These are phyloP conservation scores for Schizophyllum amplum DNA, from an alignment of 1,284 basidiomycete genomes.

Conservation along the genomic window DNA sequence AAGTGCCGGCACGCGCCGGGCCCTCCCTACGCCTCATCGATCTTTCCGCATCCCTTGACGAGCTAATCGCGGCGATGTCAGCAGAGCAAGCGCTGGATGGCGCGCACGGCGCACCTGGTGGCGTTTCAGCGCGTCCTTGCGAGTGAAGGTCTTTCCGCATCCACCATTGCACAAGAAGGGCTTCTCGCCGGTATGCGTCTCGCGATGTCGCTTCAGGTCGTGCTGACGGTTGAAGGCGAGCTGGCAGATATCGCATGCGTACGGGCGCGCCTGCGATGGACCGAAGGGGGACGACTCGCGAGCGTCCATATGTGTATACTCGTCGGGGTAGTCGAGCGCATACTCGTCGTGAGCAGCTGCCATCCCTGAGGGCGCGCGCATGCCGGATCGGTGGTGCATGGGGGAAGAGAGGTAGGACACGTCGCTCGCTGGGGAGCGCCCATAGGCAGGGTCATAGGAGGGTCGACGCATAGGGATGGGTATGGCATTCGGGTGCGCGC, in stretches of 20 bases:
- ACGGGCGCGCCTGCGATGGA: constrained; percentile 54
- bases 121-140: constrained; percentile 74
- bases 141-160: constrained; percentile 76
- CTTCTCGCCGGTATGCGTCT: constrained; percentile 75
- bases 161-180: constrained; percentile 73
- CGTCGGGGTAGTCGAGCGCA: neutral
- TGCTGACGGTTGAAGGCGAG: constrained; percentile 77
- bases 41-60: constrained; percentile 68
- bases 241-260: constrained; percentile 71
- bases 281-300: neutral
- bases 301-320: neutral
- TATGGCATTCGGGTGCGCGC: too few species aligned
- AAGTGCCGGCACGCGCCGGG: constrained; percentile 7
- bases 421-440: neutral
- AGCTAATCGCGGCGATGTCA: constrained; percentile 35
- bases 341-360: neutral
- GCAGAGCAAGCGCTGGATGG: constrained; percentile 5
- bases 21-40: constrained; percentile 39
- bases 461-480: neutral
- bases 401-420: neutral
- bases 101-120: constrained; percentile 50
- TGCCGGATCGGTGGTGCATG: neutral
- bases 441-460: neutral
- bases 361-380: neutral
- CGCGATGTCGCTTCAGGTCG: constrained; percentile 72